Evolutionary conservation across 805 yeast species (phyloP), one percentile per base, ranked within the genome.

Genomic region (Candida mattraensis): DNA sequence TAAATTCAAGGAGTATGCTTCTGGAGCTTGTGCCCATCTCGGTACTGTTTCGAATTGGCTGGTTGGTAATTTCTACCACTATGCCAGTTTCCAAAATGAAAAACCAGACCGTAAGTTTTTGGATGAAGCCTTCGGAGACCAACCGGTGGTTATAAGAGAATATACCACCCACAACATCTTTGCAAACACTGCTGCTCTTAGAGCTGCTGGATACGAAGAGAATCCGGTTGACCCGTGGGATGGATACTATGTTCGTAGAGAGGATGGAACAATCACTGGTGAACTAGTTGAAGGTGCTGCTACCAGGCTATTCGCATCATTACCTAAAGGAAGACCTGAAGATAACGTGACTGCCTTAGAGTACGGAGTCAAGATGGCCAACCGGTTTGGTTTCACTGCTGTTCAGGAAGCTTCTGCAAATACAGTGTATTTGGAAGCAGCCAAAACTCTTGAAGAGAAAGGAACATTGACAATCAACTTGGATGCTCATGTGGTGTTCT

Each of bases 61-160:
- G 27, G 50, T 52, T 27, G 57, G 57, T 16, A 52, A 52, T 39
- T 52, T 48, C 39, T 52, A 50, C 33, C 57, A 52, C 28, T 52
- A 50, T 33, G 52, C 52, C 13, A 44, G 30, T 20, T 50, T 52
- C 34, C 40, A 45, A 34, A 48, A 52, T 32, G 49, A 45, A 9
- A 52, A 52, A 31, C 57, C 57, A 5, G 57, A 52, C 34, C 34
- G 55, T 18, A 27, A 52, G 45, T 52, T 52, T 30, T 31, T 52
- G 19, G 57, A 52, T 30, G 57, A 52, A 7, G 57, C 57, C 9
- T 52, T 52, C 35, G 57, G 57, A 21, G 57, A 52, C 33, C 57
- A 50, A 31, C 57, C 57, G 7, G 55, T 52, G 23, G 54, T 52
- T 15, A 52, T 52, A 25, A 44, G 57, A 22, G 55, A 50, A 39